Base-by-base conservation (phyloP, 495 filamentous ascomycete species). In the Copromyces sp. region DNA sequence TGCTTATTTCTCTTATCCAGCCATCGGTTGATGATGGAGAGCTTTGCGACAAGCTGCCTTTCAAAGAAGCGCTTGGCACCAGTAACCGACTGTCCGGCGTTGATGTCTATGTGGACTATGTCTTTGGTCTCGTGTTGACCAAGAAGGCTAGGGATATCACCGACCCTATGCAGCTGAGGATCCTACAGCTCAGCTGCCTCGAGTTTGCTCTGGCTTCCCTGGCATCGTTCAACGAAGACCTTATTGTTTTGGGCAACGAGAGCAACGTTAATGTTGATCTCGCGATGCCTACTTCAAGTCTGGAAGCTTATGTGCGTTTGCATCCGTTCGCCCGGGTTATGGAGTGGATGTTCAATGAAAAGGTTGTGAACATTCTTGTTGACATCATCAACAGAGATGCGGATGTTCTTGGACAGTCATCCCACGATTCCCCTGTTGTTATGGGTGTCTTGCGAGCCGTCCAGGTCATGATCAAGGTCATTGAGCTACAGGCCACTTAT, bases 311-410 rank as follows among this genome's bases (percentile, higher is more conserved):
- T 76, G 87, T 93, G 71, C 87, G 89, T 7, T 86, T 97, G 35
- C 95, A 99, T 82, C 94, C 95, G 9, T 98, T 97, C 76, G 89
- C 92, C 24, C 89, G 95, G 44, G 92, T 94, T 32, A 95, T 97
- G 89, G 96, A 98, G 79, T 98, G 96, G 93, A 86, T 98, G 80
- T 97, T 97, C 78, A 97, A 97, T 76, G 93, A 95, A 75, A 93
- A 92, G 74, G 93, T 97, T 35, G 86, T 97, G 71, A 86, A 86
- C 74, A 88, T 89, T 29, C 80, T 99, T 16, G 94, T 97, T 78
- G 85, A 89, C 69, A 88, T 90, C 14, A 88, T 94, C 44, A 89
- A 93, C 70, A 89, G 94, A 77, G 87, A 95, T 76, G 79, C 91
- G 24, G 80, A 82, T 11, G 88, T 91, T 69, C 84, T 98, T 59